Percentiles rank a stretch among this genome's conserved stretches.
Conservation (phyloP, 768 basidiomycete genomes). For the Austroboletus eburneus region DNA sequence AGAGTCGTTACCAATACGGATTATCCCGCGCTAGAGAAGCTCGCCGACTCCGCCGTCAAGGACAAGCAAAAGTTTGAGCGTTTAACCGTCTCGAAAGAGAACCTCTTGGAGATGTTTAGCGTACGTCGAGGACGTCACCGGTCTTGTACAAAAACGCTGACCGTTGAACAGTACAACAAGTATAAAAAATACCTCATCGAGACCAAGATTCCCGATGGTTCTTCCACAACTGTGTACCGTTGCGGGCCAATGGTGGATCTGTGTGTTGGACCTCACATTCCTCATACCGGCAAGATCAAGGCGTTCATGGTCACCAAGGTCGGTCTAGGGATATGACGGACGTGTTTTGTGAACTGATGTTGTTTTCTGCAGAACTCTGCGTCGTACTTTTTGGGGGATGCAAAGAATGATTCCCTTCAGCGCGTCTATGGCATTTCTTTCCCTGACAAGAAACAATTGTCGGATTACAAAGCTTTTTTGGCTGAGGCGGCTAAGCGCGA, state of each 20-base stretch:
- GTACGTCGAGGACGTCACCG: slow-evolving; percentile 46
- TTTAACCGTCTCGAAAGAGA: slow-evolving; percentile 88
- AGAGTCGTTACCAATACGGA: slow-evolving; percentile 79
- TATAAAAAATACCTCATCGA: slow-evolving; percentile 97
- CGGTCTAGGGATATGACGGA: not conserved
- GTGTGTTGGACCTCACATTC: slow-evolving; percentile 95
- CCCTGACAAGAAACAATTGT: slow-evolving; percentile 93
- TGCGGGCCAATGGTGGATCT: slow-evolving; percentile 99
- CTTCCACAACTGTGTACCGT: slow-evolving; percentile 95
- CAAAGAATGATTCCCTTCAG: slow-evolving; percentile 90
- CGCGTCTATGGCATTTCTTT: slow-evolving; percentile 98
- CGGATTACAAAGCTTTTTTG: slow-evolving; percentile 93
- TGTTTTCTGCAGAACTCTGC: slow-evolving; percentile 72
- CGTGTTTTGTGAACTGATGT: not conserved
- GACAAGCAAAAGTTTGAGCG: slow-evolving; percentile 98
- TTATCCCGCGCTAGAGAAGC: slow-evolving; percentile 84
- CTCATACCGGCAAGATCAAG: slow-evolving; percentile 97
- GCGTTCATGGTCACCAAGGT: slow-evolving; percentile 96
- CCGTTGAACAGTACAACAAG: slow-evolving; percentile 80
- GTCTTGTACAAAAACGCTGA: not conserved
- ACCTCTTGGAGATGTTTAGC: slow-evolving; percentile 93
- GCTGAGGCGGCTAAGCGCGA: slow-evolving; percentile 98
- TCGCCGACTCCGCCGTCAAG: slow-evolving; percentile 85
- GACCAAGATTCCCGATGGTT: slow-evolving; percentile 92
- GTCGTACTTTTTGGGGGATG: slow-evolving; percentile 95